Base-by-base conservation (phyloP, 352 stramenopile genomes). In the Phytophthora cryptogea region DNA sequence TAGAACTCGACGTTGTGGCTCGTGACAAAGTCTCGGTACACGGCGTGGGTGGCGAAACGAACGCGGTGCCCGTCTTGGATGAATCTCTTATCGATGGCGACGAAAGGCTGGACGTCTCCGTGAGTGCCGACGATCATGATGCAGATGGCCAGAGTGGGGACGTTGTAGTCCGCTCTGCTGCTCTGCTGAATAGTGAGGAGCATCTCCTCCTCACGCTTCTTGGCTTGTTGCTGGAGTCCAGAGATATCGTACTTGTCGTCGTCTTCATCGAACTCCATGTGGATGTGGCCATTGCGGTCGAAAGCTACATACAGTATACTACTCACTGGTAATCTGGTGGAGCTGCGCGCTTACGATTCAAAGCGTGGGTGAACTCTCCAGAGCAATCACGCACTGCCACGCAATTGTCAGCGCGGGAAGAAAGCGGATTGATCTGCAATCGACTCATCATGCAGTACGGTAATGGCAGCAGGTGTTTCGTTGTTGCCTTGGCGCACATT, bases 41-140 rank as follows among this genome's bases (percentile, higher is more conserved):
- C 74, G 10, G 79, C 79, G 63, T 98, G 94, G 0, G 92, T 97
- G 0, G 92, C 92, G 8, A 98, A 65, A 0, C 95, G 83, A 10
- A 98, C 95, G 10, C 89, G 83, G 55, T 98, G 95, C 0, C 93
- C 92, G 27, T 96, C 68, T 0, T 74, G 48, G 50, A 93, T 65
- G 8, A 98, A 68, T n/a, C 84, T 71, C 59, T 92, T 90, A 23
- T 86, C 90, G 37, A 98, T 92, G 20, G 68, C 86, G 8, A 95
- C 56, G 61, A 95, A 96, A 7, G 88, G 88, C 68, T 94, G 80
- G 17, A 96, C 88, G 52, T 97, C 89, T 9, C 89, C 88, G 6
- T 83, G 78, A 0, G 89, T 96, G 26, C 89, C 89, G n/a, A 97
- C 89, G 53, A 96, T 84, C 83, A 97, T 93, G 62, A 97, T 95